These are phyloP conservation scores for Gossypium stocksii DNA, from an alignment of 345 rosid species.

Conservation along the genomic window DNA sequence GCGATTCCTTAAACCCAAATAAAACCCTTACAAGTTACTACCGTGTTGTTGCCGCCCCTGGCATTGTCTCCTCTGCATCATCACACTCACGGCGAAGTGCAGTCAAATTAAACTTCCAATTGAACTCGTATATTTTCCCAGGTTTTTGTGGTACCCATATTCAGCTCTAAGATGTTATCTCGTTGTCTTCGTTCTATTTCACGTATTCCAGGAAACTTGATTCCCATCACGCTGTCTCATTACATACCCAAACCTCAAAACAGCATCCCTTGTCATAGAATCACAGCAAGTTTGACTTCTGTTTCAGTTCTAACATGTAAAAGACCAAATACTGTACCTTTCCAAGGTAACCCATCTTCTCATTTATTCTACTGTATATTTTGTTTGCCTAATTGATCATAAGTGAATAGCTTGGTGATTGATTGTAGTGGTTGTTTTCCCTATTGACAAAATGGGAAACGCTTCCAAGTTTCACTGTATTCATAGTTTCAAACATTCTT, in stretches of 20 bases:
- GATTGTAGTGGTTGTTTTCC: not conserved
- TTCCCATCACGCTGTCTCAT: constrained; percentile 27
- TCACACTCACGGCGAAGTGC: not conserved
- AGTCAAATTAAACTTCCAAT: not conserved
- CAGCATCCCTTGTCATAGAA: constrained; percentile 8
- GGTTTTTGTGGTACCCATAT: not conserved
- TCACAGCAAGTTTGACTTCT: constrained; percentile 26
- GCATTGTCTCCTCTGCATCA: not conserved
- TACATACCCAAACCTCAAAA: constrained; percentile 25
- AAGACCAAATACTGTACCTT: constrained; percentile 20
- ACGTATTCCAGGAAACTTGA: constrained; percentile 1
- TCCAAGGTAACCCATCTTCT: constrained; percentile 41
- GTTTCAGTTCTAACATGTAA: constrained; percentile 20
- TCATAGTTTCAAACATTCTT: not conserved
- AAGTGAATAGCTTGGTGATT: not conserved
- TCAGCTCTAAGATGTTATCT: constrained; percentile 11
- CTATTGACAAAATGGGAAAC: not conserved
- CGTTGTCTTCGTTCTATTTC: constrained; percentile 8
- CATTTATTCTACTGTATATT: not conserved
- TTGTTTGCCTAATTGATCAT: no score
- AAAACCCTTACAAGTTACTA: constrained; percentile 4
- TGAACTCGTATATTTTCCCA: not conserved
- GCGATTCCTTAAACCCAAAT: not conserved
- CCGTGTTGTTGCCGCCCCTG: not conserved
- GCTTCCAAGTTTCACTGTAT: not conserved